Percentiles rank a stretch among this genome's conserved stretches.
These are phyloP conservation scores for Arachnomyces sp. DNA, from an alignment of 2,329 filamentous ascomycete species.

Conservation along the genomic window DNA sequence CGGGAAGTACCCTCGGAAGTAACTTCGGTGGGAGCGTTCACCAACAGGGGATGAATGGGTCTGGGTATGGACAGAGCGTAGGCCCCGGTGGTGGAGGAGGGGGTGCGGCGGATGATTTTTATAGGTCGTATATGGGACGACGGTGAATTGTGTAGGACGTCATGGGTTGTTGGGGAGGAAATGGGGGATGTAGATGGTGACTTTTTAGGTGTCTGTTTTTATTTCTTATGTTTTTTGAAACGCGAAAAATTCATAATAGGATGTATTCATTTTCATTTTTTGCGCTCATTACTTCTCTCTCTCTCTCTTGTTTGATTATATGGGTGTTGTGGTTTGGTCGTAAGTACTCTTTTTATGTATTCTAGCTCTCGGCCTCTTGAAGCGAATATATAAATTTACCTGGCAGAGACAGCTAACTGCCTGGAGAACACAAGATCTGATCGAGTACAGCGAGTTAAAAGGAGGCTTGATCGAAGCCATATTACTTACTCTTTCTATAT, in stretches of 20 bases:
- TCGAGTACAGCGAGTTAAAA: too few species aligned
- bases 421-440: too few species aligned
- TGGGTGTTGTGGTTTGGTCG: constrained; percentile 2
- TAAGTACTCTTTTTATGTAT: not conserved
- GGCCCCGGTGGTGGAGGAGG: constrained; percentile 47
- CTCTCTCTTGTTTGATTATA: constrained; percentile 2
- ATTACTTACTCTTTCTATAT: too few species aligned
- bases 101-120: constrained; percentile 80
- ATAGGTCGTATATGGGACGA: constrained; percentile 74
- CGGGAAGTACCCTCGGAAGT: constrained; percentile 49
- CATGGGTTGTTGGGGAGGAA: not conserved
- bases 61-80: constrained; percentile 27
- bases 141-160: constrained; percentile 46
- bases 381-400: too few species aligned
- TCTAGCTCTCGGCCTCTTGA: too few species aligned
- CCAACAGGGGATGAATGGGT: constrained; percentile 24
- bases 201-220: constrained; percentile 3
- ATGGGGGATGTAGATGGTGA: not conserved
- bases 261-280: too few species aligned
- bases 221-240: too few species aligned
- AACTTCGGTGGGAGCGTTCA: constrained; percentile 40
- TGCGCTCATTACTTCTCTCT: too few species aligned
- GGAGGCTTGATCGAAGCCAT: too few species aligned
- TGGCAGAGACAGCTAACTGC: too few species aligned
- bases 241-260: too few species aligned